Percentiles rank a stretch among this genome's conserved stretches.
Evolutionary conservation across 2,329 filamentous ascomycete species (phyloP).

Genomic region (Venturia aucupariae): DNA sequence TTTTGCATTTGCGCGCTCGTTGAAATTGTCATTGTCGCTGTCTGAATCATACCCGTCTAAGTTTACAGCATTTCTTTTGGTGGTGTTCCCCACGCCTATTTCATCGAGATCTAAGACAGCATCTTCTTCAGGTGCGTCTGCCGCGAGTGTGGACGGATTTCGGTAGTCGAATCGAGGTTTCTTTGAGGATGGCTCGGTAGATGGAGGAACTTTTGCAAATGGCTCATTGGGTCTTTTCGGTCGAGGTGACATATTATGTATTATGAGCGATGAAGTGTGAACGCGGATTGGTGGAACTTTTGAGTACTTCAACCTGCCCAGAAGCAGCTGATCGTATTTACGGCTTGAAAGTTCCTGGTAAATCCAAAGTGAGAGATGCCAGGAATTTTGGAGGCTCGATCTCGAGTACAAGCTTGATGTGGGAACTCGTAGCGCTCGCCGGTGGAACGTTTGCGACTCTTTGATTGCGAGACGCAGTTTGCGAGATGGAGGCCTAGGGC

Average conservation of each 20-base stretch:
- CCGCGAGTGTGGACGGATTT: slow-evolving; percentile 84
- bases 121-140: slow-evolving; percentile 67
- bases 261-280: neutral
- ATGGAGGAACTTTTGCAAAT: slow-evolving; percentile 66
- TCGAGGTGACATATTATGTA: slow-evolving; percentile 42
- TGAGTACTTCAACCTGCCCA: neutral
- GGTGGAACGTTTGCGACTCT: neutral
- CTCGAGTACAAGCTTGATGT: neutral
- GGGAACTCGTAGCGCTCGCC: neutral
- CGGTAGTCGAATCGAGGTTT: slow-evolving; percentile 89
- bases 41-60: slow-evolving; percentile 96
- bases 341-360: neutral
- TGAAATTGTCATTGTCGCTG: slow-evolving; percentile 81
- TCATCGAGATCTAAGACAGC: slow-evolving; percentile 82
- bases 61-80: slow-evolving; percentile 90
- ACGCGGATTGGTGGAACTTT: neutral
- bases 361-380: neutral
- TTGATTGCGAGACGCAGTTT: neutral
- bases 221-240: slow-evolving; percentile 78
- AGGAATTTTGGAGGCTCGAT: neutral
- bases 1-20: slow-evolving; percentile 58
- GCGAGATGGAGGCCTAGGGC: neutral
- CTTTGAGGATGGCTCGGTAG: slow-evolving; percentile 49
- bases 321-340: neutral
- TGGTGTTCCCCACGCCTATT: slow-evolving; percentile 65